Evolutionary conservation across 1,284 basidiomycete genomes (phyloP).

Genomic region (Apiotrichum laibachii): DNA sequence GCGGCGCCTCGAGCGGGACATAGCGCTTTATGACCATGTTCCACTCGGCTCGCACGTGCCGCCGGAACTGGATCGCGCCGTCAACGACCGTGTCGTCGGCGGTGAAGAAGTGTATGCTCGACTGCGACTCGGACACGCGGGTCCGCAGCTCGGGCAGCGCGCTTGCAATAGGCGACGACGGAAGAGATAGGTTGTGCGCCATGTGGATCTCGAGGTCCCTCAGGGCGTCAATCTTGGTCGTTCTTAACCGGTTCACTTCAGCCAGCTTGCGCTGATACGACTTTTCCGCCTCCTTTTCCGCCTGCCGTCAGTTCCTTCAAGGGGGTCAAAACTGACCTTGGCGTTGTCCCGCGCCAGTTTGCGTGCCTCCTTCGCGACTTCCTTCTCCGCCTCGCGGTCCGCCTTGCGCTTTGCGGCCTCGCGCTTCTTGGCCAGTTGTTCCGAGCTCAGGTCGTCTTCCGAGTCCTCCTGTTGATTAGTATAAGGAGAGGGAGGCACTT

Average conservation of each 20-base stretch:
- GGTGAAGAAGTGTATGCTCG: slow-evolving; percentile 27
- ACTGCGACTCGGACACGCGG: slow-evolving; percentile 37
- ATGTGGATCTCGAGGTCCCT: slow-evolving; percentile 47
- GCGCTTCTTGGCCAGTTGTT: background rate
- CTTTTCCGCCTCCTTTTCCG: slow-evolving; percentile 41
- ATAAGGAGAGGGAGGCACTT: too few species aligned
- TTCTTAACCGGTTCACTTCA: slow-evolving; percentile 32
- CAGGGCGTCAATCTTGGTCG: slow-evolving; percentile 45
- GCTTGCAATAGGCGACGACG: slow-evolving; percentile 40
- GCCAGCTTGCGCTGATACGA: slow-evolving; percentile 42
- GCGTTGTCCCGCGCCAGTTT: slow-evolving; percentile 31
- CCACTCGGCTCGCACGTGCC: slow-evolving; percentile 40
- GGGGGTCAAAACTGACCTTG: slow-evolving; percentile 36
- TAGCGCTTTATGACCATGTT: slow-evolving; percentile 32
- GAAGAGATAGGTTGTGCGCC: slow-evolving; percentile 37
- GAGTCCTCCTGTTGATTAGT: background rate
- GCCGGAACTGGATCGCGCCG: slow-evolving; percentile 44
- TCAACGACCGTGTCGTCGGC: slow-evolving; percentile 31
- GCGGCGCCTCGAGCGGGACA: slow-evolving; percentile 32
- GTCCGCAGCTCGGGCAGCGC: slow-evolving; percentile 40
- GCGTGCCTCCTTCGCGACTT: slow-evolving; percentile 32
- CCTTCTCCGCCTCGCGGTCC: slow-evolving; percentile 21
- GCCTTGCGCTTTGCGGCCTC: background rate
- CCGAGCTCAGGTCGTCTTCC: background rate
- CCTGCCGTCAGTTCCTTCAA: slow-evolving; percentile 17